Percentiles rank a stretch among this genome's conserved stretches.
Evolutionary conservation across 345 rosid species (phyloP).

Genomic region (Corchorus capsularis): DNA sequence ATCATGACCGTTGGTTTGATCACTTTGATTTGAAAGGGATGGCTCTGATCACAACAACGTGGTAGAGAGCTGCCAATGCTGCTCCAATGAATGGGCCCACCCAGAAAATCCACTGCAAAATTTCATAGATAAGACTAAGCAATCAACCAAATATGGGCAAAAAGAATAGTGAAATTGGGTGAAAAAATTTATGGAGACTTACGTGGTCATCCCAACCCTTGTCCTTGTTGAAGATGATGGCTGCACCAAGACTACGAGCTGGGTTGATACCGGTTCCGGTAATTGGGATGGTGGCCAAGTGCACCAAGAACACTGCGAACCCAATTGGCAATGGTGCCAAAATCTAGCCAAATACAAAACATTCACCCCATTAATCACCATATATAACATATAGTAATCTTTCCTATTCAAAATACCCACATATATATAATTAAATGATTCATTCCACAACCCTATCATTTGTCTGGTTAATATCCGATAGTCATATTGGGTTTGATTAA

Average conservation of each 20-base stretch:
- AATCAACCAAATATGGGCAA: not conserved
- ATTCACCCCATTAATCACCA: not conserved
- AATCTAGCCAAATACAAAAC: conserved; percentile 35
- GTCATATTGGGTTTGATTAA: too few species aligned
- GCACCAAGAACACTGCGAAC: conserved; percentile 72
- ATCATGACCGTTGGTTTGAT: not conserved
- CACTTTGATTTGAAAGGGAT: conserved; percentile 64
- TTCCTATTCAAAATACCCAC: too few species aligned
- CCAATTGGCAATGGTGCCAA: conserved; percentile 71
- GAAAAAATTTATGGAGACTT: conserved; percentile 18
- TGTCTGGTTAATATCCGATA: too few species aligned
- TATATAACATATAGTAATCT: too few species aligned
- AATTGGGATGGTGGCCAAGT: conserved; percentile 67
- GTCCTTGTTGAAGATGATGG: conserved; percentile 60
- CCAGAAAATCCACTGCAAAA: conserved; percentile 76
- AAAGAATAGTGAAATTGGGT: not conserved
- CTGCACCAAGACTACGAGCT: conserved; percentile 72
- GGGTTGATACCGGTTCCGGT: conserved; percentile 77
- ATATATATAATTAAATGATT: too few species aligned
- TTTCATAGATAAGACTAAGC: not conserved
- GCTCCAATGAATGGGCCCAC: conserved; percentile 78
- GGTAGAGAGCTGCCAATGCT: conserved; percentile 75
- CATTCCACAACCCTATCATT: too few species aligned
- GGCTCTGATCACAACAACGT: conserved; percentile 72
- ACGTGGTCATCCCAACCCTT: conserved; percentile 65